A percentile compares a stretch with the other conserved stretches of the same genome.
phyloP scores from a whole-genome alignment of 495 filamentous ascomycete species.

The Penicillium waksmanii region DNA sequence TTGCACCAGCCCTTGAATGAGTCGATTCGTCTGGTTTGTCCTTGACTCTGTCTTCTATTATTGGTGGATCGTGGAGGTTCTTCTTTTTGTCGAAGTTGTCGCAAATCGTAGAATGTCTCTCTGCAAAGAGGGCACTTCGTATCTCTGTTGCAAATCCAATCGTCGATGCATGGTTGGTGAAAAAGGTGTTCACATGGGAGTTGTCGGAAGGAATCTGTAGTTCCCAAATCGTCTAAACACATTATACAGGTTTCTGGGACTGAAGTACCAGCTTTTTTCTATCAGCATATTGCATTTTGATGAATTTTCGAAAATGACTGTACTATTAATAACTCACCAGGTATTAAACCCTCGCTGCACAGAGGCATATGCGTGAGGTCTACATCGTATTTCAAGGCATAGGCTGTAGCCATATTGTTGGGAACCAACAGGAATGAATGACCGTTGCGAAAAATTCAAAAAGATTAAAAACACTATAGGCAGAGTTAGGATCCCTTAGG shows the following conservation, averaged over 20 bases:
- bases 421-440: background rate
- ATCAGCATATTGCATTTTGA: background rate
- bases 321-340: background rate
- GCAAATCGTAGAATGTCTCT: background rate
- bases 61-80: background rate
- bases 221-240: conserved; percentile 1
- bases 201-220: conserved; percentile 1
- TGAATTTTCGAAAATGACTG: background rate
- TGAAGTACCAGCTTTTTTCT: background rate
- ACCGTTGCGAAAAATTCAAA: background rate
- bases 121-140: background rate
- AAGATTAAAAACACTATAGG: background rate
- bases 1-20: conserved; percentile 2
- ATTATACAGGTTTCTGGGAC: conserved; percentile 1
- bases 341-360: background rate
- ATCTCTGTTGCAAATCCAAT: conserved; percentile 7
- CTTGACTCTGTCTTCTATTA: background rate
- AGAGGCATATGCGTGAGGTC: conserved; percentile 1
- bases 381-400: conserved; percentile 2
- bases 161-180: conserved; percentile 2
- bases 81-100: conserved; percentile 3
- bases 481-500: background rate
- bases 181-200: conserved; percentile 5
- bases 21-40: background rate
- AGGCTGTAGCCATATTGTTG: background rate